Evolutionary conservation across 1,139 yeast genomes (phyloP), one percentile per base, ranked within the genome.

Genomic region (Diutina pseudorugosa): DNA sequence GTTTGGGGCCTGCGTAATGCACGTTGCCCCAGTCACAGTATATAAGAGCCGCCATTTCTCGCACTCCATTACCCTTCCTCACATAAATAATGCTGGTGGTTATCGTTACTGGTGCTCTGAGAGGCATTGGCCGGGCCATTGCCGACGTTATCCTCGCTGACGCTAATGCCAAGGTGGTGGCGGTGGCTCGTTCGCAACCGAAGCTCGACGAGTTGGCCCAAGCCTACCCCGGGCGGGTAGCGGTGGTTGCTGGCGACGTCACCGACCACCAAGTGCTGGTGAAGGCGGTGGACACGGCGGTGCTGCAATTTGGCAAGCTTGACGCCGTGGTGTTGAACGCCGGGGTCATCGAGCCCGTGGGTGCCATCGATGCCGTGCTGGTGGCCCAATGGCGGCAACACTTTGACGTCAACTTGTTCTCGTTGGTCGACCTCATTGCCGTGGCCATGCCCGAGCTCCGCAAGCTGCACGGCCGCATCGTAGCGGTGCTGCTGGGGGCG

Each of bases 401-500:
- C 40, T 91, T 79, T 61, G 90, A 90, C 52, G 70, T 90, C 59
- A 93, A 93, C 64, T 78, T 86, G 63, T 89, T 90, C 64, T 80
- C 95, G 1, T 77, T 85, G 12, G 85, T 90, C 6, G 74, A 77
- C 3, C 70, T 89, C 57, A 79, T 85, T 19, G 70, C 79, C 51
- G 63, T 67, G 41, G 70, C 87, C 1, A 64, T 89, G 47, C 89
- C 91, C 0, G 70, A 76, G 51, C 71, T 90, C 58, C 73, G 80
- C 43, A 65, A 74, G 54, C 57, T 79, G 2, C 66, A 74, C n/a
- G 93, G 94, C 1, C 76, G 73, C 51, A 72, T 85, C 36, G 73
- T 91, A 19, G 80, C 84, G 53, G 96, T 90, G 0, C 85, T 94
- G 25, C 86, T 95, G 1, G 97, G 96, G 7, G 97, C 98, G 0